phyloP scores from a whole-genome alignment of 177 flowering plant species.

The Vitis hybrid region DNA sequence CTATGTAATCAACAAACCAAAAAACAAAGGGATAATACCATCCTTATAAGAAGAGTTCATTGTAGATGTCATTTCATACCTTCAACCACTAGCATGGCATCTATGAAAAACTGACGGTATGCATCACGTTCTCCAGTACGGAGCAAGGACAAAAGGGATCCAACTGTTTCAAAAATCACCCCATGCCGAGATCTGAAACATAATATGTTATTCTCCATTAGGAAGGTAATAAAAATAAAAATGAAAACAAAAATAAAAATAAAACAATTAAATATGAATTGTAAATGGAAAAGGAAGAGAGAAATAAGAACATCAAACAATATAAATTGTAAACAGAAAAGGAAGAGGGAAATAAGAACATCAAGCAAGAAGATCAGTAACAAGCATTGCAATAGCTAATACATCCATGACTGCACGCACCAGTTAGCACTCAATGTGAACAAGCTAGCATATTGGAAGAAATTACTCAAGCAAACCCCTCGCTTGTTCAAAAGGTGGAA shows the following conservation, averaged over 20 bases:
- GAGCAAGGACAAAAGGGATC: slow-evolving; percentile 75
- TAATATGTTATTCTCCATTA: neutral
- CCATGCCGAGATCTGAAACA: slow-evolving; percentile 64
- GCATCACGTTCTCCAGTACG: slow-evolving; percentile 85
- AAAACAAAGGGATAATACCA: neutral
- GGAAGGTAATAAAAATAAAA: neutral
- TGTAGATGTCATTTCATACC: slow-evolving; percentile 35
- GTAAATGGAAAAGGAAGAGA: neutral
- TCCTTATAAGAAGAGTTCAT: neutral
- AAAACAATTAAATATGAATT: neutral
- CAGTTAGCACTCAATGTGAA: too few species aligned
- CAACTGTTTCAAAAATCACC: slow-evolving; percentile 75
- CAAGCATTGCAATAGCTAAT: too few species aligned
- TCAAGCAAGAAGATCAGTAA: too few species aligned
- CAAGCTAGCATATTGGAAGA: too few species aligned
- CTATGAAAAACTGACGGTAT: slow-evolving; percentile 77
- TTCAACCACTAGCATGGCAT: slow-evolving; percentile 67
- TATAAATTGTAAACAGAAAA: neutral
- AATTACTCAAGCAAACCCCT: too few species aligned
- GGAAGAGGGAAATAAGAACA: too few species aligned
- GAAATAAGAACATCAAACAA: neutral
- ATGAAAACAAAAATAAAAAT: neutral
- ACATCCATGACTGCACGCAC: too few species aligned
- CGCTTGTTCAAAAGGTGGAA: too few species aligned
- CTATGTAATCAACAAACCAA: too few species aligned